Evolutionary conservation across 306 rosid genomes (phyloP), one percentile per base, ranked within the genome.

Genomic region (Argentina anserina): DNA sequence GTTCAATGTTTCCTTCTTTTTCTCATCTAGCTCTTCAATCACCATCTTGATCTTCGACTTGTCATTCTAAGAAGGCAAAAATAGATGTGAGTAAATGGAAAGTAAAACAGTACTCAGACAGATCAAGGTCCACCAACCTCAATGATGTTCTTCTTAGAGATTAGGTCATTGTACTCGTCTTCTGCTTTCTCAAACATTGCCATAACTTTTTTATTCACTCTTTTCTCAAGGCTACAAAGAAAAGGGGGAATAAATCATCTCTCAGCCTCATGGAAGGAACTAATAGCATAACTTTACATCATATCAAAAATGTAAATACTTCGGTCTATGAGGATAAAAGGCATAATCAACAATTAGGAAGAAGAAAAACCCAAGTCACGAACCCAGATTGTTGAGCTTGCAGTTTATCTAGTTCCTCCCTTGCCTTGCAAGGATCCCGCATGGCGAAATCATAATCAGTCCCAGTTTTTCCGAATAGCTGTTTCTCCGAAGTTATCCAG

Each of bases 151-250:
- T 94, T 94, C 89, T 91, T 94, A 33, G 96, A 91, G 87, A 94
- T 81, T 76, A 94, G 80, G 72, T 91, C 97, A 70, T 89, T 94
- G 82, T 91, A 94, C 85, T 94, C 98, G n/a, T 94, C 98, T 77
- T 94, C 98, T 71, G 98, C 98, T 89, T 91, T 94, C 90, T 94
- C 98, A 80, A 94, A 94, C 98, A 94, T 91, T 56, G 98, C 97
- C 96, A 91, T 94, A 23, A 94, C 98, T 84, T 94, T 94, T 87
- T 94, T 94, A 81, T 94, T 94, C 81, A 94, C 97, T 87, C 98
- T 87, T 88, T 91, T 94, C 87, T 94, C 98, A 77, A 94, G 98
- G 86, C 98, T 93, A 80, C 84, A 84, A 26, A n/a, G n/a, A n/a
- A 79, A 43, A 59, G 25, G 26, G 13, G 28, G 10, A 9, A 21